Conservation (phyloP, 768 basidiomycete species). For the Boletus rubroflammeus region DNA sequence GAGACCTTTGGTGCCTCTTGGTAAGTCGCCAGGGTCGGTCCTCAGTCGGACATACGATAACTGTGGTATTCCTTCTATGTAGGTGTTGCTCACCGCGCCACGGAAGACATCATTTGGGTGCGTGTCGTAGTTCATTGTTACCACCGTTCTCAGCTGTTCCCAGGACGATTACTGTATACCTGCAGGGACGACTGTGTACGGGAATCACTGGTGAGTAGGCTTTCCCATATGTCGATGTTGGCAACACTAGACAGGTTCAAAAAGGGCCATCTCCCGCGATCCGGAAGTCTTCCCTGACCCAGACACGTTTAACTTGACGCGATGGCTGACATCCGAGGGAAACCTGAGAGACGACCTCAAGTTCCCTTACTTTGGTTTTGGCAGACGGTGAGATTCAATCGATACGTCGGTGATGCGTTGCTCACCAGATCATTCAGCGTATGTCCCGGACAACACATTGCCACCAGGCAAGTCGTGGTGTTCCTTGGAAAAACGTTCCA, state of each 20-base stretch:
- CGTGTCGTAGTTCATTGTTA: neutral
- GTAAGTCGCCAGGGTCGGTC: conserved; percentile 3
- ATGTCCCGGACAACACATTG: conserved; percentile 60
- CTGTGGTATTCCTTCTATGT: too few species aligned
- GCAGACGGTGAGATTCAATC: conserved; percentile 28
- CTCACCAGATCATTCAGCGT: conserved; percentile 34
- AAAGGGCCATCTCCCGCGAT: conserved; percentile 36
- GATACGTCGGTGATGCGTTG: neutral
- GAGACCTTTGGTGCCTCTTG: conserved; percentile 28
- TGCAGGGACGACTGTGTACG: conserved; percentile 14
- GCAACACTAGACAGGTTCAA: neutral
- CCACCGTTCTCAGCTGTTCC: neutral
- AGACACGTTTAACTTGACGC: conserved; percentile 33
- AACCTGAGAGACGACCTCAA: conserved; percentile 43
- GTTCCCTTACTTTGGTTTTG: conserved; percentile 51
- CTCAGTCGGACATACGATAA: neutral
- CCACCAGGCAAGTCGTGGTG: conserved; percentile 27
- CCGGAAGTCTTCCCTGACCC: conserved; percentile 37
- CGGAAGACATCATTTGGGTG: conserved; percentile 18
- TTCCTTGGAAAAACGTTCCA: neutral
- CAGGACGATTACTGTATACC: conserved; percentile 19
- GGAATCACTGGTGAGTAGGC: conserved; percentile 15
- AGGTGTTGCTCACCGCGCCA: conserved; percentile 15
- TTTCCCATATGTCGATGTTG: neutral
- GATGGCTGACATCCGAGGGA: conserved; percentile 25